Conservation (phyloP, 345 rosid genomes). For the Alliaria petiolata region DNA sequence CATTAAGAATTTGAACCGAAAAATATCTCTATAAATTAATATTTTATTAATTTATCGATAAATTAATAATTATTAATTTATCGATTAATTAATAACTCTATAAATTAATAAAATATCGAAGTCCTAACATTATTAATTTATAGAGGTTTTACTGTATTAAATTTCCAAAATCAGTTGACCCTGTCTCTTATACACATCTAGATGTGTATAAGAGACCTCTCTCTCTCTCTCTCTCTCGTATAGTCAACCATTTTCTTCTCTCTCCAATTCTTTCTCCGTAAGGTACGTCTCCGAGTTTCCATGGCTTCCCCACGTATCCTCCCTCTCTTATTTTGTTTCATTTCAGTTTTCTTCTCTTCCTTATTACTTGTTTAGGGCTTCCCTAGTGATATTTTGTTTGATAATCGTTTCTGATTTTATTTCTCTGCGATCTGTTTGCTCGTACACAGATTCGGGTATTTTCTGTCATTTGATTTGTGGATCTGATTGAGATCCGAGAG, state of each 20-base stretch:
- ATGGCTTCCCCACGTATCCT: constrained; percentile 19
- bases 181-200: too few species aligned
- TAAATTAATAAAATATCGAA: too few species aligned
- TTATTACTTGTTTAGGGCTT: not conserved
- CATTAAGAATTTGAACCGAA: too few species aligned
- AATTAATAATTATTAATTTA: too few species aligned
- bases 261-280: constrained; percentile 1
- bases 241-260: constrained; percentile 18
- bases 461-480: not conserved
- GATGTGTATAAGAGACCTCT: too few species aligned
- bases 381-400: not conserved
- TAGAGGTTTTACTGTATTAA: too few species aligned
- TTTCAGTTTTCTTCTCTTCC: not conserved
- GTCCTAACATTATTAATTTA: too few species aligned
- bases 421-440: constrained; percentile 1
- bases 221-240: not conserved
- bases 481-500: not conserved
- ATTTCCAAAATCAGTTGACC: too few species aligned
- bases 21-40: too few species aligned
- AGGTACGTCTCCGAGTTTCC: constrained; percentile 30
- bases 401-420: too few species aligned
- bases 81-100: too few species aligned
- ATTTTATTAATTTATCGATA: too few species aligned
- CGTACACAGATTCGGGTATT: not conserved
- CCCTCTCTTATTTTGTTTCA: not conserved